phyloP scores from a whole-genome alignment of 257 asterid genomes.

The Misopates orontium region DNA sequence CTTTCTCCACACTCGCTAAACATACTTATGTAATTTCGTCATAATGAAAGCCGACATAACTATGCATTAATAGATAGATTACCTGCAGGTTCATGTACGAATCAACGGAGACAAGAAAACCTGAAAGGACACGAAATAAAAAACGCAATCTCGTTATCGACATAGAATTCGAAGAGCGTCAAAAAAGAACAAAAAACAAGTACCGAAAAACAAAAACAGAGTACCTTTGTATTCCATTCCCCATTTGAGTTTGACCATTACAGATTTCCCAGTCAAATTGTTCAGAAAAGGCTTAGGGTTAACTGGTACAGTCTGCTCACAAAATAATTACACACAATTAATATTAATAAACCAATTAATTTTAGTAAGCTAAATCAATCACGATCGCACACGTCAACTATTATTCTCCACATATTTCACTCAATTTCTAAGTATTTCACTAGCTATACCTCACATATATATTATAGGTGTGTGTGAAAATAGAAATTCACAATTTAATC shows the following conservation, averaged over 20 bases:
- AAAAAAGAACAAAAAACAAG: not conserved
- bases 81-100: slow-evolving; percentile 99
- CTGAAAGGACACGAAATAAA: slow-evolving; percentile 42
- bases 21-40: not conserved
- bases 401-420: not conserved
- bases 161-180: not conserved
- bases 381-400: not conserved
- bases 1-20: not conserved
- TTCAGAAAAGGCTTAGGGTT: slow-evolving; percentile 98
- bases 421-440: not conserved
- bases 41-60: not conserved
- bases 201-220: not conserved
- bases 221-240: slow-evolving; percentile 98
- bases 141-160: not conserved
- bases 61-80: slow-evolving; percentile 11
- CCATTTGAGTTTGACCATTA: slow-evolving; percentile 97
- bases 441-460: not conserved
- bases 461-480: not conserved
- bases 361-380: not conserved
- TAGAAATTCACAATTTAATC: too few species aligned
- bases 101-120: slow-evolving; percentile 90
- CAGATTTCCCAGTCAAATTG: slow-evolving; percentile 93
- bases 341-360: too few species aligned
- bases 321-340: too few species aligned
- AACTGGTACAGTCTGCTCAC: slow-evolving; percentile 83